A percentile compares a stretch with the other conserved stretches of the same genome.
Evolutionary conservation across 768 basidiomycete species (phyloP).

Genomic region (Mycena epipterygia): DNA sequence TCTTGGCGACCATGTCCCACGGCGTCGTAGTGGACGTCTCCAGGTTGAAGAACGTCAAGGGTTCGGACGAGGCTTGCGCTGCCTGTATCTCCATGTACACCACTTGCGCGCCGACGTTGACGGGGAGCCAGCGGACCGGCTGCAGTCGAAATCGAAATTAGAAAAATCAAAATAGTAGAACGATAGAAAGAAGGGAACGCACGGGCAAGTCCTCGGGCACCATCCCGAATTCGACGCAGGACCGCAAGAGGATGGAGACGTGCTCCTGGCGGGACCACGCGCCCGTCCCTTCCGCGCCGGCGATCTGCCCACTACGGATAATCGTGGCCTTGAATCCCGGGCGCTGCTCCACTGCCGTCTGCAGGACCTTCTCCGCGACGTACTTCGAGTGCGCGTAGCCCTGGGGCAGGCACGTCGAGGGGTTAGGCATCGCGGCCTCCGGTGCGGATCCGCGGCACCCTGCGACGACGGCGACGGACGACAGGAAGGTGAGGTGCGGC

Average conservation of each 20-base stretch:
- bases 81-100: constrained; percentile 16
- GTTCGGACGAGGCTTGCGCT: neutral
- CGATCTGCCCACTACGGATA: constrained; percentile 19
- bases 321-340: constrained; percentile 12
- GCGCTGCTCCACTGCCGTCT: constrained; percentile 15
- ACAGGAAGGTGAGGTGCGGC: constrained; percentile 39
- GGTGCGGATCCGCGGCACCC: neutral
- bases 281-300: constrained; percentile 25
- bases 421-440: constrained; percentile 11
- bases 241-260: constrained; percentile 22
- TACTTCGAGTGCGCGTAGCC: constrained; percentile 30
- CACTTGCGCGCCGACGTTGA: constrained; percentile 25
- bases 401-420: constrained; percentile 1
- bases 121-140: constrained; percentile 28
- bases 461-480: constrained; percentile 40
- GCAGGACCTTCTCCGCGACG: constrained; percentile 28
- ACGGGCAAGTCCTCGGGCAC: constrained; percentile 21
- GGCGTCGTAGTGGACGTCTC: constrained; percentile 9
- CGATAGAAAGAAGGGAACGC: neutral
- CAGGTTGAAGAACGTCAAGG: constrained; percentile 18
- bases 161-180: neutral
- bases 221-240: constrained; percentile 21
- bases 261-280: constrained; percentile 25
- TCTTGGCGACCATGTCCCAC: constrained; percentile 2
- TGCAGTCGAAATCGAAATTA: neutral